phyloP scores from a whole-genome alignment of 179 eudicot genomes.

The Beta macrorhiza region DNA sequence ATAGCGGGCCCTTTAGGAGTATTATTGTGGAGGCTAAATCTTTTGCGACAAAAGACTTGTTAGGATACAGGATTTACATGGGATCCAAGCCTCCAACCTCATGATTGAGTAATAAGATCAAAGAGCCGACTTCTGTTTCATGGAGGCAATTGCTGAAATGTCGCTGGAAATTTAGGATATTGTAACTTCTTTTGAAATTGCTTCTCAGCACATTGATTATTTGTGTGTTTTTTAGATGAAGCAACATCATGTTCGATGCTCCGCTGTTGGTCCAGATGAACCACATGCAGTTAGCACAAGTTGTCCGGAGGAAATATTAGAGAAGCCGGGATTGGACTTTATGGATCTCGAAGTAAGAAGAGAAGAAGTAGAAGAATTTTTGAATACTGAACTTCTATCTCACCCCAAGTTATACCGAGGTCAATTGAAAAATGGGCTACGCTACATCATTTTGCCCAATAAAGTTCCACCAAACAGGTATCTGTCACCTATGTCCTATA shows the following conservation, averaged over 20 bases:
- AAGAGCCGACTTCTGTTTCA: background rate
- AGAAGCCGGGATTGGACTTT: slow-evolving; percentile 58
- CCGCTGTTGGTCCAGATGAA: slow-evolving; percentile 95
- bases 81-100: background rate
- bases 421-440: slow-evolving; percentile 87
- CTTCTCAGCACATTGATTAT: slow-evolving; percentile 1
- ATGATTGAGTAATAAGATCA: background rate
- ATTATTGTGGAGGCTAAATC: background rate
- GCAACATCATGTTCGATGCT: slow-evolving; percentile 51
- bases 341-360: slow-evolving; percentile 54
- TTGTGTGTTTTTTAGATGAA: slow-evolving; percentile 41
- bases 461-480: slow-evolving; percentile 99
- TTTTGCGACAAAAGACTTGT: background rate
- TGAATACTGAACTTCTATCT: slow-evolving; percentile 73
- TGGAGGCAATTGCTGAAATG: background rate
- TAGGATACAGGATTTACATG: background rate
- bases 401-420: slow-evolving; percentile 89
- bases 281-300: slow-evolving; percentile 92
- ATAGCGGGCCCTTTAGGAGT: no score
- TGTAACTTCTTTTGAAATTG: background rate
- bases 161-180: background rate
- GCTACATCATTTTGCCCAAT: slow-evolving; percentile 90
- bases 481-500: slow-evolving; percentile 11
- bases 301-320: slow-evolving; percentile 71
- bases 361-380: slow-evolving; percentile 52